These are phyloP conservation scores for Trichophyton rubrum DNA, from an alignment of 2,329 filamentous ascomycete genomes.

Conservation along the genomic window DNA sequence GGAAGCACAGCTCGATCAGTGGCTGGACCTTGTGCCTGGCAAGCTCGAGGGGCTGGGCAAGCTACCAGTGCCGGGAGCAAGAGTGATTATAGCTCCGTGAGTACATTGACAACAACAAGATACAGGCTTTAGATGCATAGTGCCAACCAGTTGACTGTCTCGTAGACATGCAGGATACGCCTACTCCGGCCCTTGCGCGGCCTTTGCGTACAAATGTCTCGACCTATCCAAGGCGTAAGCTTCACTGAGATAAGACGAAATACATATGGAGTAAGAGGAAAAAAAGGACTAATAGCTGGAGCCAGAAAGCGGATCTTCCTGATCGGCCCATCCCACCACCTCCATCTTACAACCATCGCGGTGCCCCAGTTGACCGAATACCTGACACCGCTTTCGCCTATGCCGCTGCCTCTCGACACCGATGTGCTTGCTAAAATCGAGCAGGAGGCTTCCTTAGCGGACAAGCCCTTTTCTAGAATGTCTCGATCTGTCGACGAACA, in stretches of 20 bases:
- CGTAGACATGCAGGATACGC: conserved; percentile 80
- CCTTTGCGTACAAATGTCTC: conserved; percentile 84
- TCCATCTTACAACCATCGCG: conserved; percentile 64
- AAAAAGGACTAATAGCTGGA: background rate
- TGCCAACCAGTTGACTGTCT: conserved; percentile 17
- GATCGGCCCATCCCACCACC: conserved; percentile 83
- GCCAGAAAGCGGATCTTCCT: conserved; percentile 73
- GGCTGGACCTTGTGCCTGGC: conserved; percentile 58
- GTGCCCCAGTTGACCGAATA: conserved; percentile 55
- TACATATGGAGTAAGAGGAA: background rate
- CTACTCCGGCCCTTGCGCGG: conserved; percentile 83
- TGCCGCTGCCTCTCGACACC: conserved; percentile 34
- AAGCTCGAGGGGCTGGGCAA: conserved; percentile 49
- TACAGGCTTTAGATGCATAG: background rate
- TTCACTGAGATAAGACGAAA: background rate
- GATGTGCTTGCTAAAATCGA: conserved; percentile 31
- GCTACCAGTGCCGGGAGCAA: conserved; percentile 60
- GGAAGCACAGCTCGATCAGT: conserved; percentile 56
- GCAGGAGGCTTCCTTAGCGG: conserved; percentile 19
- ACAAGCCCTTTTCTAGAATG: conserved; percentile 43
- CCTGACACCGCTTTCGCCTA: conserved; percentile 32
- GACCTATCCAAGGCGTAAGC: conserved; percentile 63
- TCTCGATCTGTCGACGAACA: conserved; percentile 54
- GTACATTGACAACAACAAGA: conserved; percentile 21
- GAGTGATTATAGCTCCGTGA: conserved; percentile 88